Evolutionary conservation across 2,329 filamentous ascomycete genomes (phyloP), one percentile per base, ranked within the genome.

Genomic region (Beauveria pseudobassiana): DNA sequence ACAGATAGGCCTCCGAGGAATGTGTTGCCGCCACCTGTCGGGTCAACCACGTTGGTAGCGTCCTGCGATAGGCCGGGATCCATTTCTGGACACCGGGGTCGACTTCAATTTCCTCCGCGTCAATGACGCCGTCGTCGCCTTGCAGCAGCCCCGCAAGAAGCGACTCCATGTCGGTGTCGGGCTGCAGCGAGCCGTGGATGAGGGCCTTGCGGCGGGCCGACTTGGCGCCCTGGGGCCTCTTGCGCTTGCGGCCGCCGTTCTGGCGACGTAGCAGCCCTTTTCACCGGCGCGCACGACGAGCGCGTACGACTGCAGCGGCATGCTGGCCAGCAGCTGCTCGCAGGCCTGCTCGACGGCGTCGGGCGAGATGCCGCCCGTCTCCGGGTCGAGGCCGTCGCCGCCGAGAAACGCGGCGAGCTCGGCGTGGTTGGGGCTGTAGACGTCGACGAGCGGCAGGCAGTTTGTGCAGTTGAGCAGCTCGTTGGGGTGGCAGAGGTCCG

Each of bases 21-120:
- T 0, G 89, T 87, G 74, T 99, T 99, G 0, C 95, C 95, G 22
- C 92, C 95, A 10, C 95, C 95, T 0, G 95, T 98, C 0, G 93
- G 93, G 73, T 98, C 95, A n/a, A 95, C 77, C 1, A 97, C 91
- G 62, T 78, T 83, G 9, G 67, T 62, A 1, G 67, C 48, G 43
- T 76, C 72, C 5, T 71, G 74, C 93, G 89, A 70, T 88, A 93
- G 8, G 93, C 89, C 14, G 90, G 90, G 26, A 96, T 76, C 90
- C 91, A 96, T 63, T 81, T 77, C 68, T 87, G 83, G 59, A 87
- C 79, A 3, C 87, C 86, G 16, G 86, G 83, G 65, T 89, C 82
- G 48, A 88, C 76, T 64, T 83, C 81, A 40, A 85, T 81, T 66
- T 85, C 82, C 64, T 86, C 83, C 9, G 82, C 75, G 34, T 80